Base-by-base conservation (phyloP, 176 grass and related monocot species). In the Aegilops umbellulata region DNA sequence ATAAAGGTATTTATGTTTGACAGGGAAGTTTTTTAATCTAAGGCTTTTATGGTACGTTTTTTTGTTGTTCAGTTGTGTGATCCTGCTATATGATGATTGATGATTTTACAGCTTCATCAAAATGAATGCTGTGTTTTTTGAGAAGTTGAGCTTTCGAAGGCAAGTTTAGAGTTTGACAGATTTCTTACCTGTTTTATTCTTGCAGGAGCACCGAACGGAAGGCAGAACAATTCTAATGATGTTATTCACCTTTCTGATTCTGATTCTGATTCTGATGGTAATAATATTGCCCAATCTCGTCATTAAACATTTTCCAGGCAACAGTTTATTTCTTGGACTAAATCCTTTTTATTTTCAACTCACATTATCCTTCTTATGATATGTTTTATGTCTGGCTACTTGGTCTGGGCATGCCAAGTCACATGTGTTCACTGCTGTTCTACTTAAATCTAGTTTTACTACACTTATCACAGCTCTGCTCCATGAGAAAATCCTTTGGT, bases 201-300 rank as follows among this genome's bases (percentile, higher is more conserved):
- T 79, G 30, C 75, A 79, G 75, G 70, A 65, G 19, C 60, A 65
- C 62, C 19, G 2, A 84, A 81, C 14, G 81, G 89, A 91, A 81
- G 17, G 17, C 35, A 23, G 5, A 77, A 80, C 22, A 72, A 7
- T 58, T 66, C 69, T 67, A 8, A 3, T 23, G 81, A 84, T 16
- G 60, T 63, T 88, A 67, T 94, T 57, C 23, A 76, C 25, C 69
- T 98, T 71, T 74, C 76, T 38, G 77, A 83, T 31, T 90, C 87
- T 44, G 39, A 42, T 42, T 92, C 87, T 42, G 93, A 93, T 30
- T 86, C 85, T 86, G 93, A 98, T 92, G 93, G 95, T 97, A 90
- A 77, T 30, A 24, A 5, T 55, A 26, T 16, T 67, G 78, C 75
- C 47, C 11, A 15, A 51, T 77, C 81, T 47, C 49, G 68, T 74